These are phyloP conservation scores for Fusarium neocosmosporiellum DNA, from an alignment of 2,329 filamentous ascomycete species.

Conservation along the genomic window DNA sequence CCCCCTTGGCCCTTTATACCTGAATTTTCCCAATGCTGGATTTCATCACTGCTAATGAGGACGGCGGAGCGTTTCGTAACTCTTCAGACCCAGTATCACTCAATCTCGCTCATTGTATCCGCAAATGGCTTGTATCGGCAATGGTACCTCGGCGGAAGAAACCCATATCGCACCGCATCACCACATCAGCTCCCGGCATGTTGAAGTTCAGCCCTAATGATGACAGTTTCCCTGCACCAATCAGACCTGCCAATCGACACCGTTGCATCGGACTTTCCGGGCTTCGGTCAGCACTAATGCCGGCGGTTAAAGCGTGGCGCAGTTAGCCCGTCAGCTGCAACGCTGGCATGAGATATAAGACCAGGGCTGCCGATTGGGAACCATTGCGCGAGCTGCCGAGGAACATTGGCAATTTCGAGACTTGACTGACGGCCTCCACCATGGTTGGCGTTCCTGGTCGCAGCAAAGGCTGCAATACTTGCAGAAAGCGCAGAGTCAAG, in stretches of 20 bases:
- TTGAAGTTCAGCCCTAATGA: neutral
- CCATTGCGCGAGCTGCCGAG: neutral
- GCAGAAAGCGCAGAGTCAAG: conserved; percentile 29
- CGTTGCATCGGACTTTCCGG: neutral
- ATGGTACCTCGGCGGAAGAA: neutral
- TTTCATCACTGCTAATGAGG: neutral
- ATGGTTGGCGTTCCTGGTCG: conserved; percentile 34
- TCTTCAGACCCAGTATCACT: neutral
- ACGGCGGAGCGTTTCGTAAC: neutral
- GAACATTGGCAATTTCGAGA: neutral
- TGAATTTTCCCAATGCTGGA: neutral
- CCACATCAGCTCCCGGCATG: neutral
- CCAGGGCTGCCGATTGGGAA: neutral
- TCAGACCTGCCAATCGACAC: neutral
- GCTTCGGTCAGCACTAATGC: neutral
- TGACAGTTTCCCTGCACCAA: neutral
- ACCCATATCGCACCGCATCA: neutral
- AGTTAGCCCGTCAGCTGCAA: neutral
- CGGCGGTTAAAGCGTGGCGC: neutral
- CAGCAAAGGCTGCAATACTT: conserved; percentile 38
- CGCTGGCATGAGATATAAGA: neutral
- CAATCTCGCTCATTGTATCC: conserved; percentile 1
- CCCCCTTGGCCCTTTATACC: neutral
- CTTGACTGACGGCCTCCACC: neutral
- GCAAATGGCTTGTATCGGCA: neutral